phyloP scores from a whole-genome alignment of 306 rosid species.

The Cotoneaster glaucophyllus region DNA sequence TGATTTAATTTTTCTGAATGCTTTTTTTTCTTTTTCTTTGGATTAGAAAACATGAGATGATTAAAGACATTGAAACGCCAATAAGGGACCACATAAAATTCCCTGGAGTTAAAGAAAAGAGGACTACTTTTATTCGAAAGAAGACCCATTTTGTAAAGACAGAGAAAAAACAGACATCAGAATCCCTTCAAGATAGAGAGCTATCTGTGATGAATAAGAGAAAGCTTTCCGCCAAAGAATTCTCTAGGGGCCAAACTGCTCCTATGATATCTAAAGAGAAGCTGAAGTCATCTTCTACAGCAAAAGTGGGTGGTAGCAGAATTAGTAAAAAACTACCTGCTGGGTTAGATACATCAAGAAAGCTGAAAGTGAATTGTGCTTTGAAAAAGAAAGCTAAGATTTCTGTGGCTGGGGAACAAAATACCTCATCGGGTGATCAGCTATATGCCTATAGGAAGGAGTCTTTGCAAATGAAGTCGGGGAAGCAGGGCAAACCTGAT shows the following conservation, averaged over 20 bases:
- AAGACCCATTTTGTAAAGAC: slow-evolving; percentile 16
- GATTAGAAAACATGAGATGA: slow-evolving; percentile 71
- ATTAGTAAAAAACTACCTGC: slow-evolving; percentile 24
- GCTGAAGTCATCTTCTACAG: slow-evolving; percentile 27
- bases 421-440: slow-evolving; percentile 35
- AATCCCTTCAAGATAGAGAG: slow-evolving; percentile 25
- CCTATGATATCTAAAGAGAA: slow-evolving; percentile 22
- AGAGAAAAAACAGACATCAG: slow-evolving; percentile 20
- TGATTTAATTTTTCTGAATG: slow-evolving; percentile 8
- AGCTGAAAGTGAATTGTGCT: slow-evolving; percentile 27
- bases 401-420: slow-evolving; percentile 22
- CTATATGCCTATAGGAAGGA: slow-evolving; percentile 22
- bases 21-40: slow-evolving; percentile 14
- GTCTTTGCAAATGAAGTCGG: slow-evolving; percentile 26
- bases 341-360: slow-evolving; percentile 35
- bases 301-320: slow-evolving; percentile 26
- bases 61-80: slow-evolving; percentile 64
- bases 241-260: slow-evolving; percentile 24
- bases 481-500: slow-evolving; percentile 28
- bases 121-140: slow-evolving; percentile 23
- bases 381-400: slow-evolving; percentile 36
- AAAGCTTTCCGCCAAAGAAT: slow-evolving; percentile 20
- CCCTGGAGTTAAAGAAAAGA: slow-evolving; percentile 36
- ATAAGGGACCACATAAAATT: slow-evolving; percentile 66
- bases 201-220: slow-evolving; percentile 29